Evolutionary conservation across 2,329 filamentous ascomycete genomes (phyloP).

Genomic region (Coniosporium tulheliwenetii): DNA sequence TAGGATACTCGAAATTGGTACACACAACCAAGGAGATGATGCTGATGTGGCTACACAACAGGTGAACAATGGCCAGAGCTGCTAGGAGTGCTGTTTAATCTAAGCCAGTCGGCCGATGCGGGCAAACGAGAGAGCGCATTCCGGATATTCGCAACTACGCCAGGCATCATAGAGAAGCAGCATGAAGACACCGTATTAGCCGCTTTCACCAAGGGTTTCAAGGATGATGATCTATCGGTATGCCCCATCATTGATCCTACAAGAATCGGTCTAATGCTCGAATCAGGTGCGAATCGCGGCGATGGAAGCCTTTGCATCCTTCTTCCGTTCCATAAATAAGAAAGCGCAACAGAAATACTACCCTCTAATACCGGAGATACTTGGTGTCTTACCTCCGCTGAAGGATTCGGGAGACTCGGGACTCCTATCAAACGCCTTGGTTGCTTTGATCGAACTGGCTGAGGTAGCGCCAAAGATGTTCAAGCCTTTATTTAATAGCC

Average conservation of each 20-base stretch:
- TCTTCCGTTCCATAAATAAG: conserved; percentile 83
- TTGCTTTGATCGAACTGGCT: conserved; percentile 85
- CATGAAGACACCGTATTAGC: conserved; percentile 80
- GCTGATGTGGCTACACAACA: conserved; percentile 20
- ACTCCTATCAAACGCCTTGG: conserved; percentile 73
- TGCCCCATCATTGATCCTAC: conserved; percentile 9
- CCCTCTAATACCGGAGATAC: conserved; percentile 69
- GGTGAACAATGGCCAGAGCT: conserved; percentile 83
- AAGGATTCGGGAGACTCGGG: conserved; percentile 86
- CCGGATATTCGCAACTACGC: conserved; percentile 87
- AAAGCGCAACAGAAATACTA: conserved; percentile 84
- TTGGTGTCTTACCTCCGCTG: conserved; percentile 87
- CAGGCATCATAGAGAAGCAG: conserved; percentile 88
- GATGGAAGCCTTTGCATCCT: conserved; percentile 92
- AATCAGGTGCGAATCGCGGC: conserved; percentile 71
- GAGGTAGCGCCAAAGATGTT: conserved; percentile 97
- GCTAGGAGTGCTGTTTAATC: conserved; percentile 68
- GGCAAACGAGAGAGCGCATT: conserved; percentile 85
- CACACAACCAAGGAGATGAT: neutral
- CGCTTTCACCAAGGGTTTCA: conserved; percentile 85
- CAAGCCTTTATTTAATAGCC: conserved; percentile 78
- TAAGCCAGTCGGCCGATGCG: conserved; percentile 72
- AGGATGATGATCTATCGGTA: conserved; percentile 70
- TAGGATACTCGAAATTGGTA: conserved; percentile 29
- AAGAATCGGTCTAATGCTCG: conserved; percentile 4